Conservation (phyloP, 1,139 yeast species). For the Starmera stellimalicola region DNA sequence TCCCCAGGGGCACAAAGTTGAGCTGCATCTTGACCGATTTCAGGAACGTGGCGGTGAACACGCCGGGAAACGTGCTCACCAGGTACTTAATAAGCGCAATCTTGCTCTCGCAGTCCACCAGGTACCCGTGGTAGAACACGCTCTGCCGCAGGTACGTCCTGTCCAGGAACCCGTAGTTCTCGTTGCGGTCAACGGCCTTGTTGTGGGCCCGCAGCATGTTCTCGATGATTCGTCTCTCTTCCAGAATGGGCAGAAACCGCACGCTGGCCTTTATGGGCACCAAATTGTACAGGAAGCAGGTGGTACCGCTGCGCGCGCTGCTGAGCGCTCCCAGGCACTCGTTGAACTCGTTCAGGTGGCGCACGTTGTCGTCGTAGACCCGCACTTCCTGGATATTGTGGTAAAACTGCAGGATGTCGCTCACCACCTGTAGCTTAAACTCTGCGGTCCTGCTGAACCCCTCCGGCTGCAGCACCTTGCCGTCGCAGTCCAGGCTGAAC, state of each 20-base stretch:
- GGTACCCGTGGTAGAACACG: slow-evolving; percentile 19
- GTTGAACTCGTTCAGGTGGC: slow-evolving; percentile 28
- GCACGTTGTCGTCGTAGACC: slow-evolving; percentile 32
- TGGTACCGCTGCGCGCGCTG: no score
- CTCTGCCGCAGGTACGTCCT: slow-evolving; percentile 17
- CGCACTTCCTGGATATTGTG: slow-evolving; percentile 21
- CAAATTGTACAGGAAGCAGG: slow-evolving; percentile 16
- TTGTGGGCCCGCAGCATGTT: slow-evolving; percentile 24
- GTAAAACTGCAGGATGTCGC: slow-evolving; percentile 25
- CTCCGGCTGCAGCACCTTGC: slow-evolving; percentile 26
- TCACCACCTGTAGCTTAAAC: slow-evolving; percentile 28
- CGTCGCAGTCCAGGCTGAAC: slow-evolving; percentile 26
- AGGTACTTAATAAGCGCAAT: slow-evolving; percentile 11
- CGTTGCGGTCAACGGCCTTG: slow-evolving; percentile 12
- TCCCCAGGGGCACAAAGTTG: slow-evolving; percentile 15
- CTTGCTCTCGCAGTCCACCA: slow-evolving; percentile 16
- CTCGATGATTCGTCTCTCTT: slow-evolving; percentile 22
- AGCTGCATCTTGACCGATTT: slow-evolving; percentile 10
- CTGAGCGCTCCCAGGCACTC: no score
- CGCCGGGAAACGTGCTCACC: slow-evolving; percentile 8
- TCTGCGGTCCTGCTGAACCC: slow-evolving; percentile 22
- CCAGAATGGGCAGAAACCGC: slow-evolving; percentile 22
- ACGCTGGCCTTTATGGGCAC: slow-evolving; percentile 21
- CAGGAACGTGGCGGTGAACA: slow-evolving; percentile 11
- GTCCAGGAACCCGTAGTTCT: slow-evolving; percentile 8